These are phyloP conservation scores for Pelargonium myrrhifolium DNA, from an alignment of 441 rosid species.

Conservation along the genomic window DNA sequence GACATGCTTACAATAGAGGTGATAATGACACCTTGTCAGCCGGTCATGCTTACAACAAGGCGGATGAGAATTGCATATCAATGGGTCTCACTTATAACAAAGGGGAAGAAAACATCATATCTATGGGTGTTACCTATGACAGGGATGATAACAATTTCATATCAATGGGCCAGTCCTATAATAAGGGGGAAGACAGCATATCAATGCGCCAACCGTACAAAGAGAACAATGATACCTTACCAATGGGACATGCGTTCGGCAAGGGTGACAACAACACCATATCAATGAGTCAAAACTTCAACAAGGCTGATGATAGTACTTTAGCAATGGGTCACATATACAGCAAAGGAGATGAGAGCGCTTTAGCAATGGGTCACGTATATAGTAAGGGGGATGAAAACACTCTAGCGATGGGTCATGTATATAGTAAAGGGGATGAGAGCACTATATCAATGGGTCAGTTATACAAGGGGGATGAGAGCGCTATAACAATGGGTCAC, in stretches of 20 bases:
- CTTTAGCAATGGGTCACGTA: conserved; percentile 36
- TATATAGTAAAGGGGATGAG: conserved; percentile 41
- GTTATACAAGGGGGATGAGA: conserved; percentile 31
- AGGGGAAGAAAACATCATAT: conserved; percentile 22
- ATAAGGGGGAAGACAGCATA: conserved; percentile 37
- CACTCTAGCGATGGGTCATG: conserved; percentile 27
- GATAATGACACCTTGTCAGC: conserved; percentile 30
- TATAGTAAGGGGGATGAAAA: conserved; percentile 34
- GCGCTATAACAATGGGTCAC: conserved; percentile 34
- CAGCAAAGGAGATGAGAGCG: conserved; percentile 30
- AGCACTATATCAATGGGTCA: conserved; percentile 28
- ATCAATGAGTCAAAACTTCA: conserved; percentile 33
- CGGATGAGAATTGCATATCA: conserved; percentile 22
- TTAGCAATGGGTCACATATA: conserved; percentile 32
- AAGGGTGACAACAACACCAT: conserved; percentile 29
- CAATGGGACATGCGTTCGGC: conserved; percentile 48
- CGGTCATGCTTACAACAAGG: conserved; percentile 25
- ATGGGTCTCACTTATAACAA: conserved; percentile 26
- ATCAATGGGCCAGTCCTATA: conserved; percentile 42
- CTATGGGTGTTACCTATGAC: conserved; percentile 26
- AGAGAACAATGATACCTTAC: conserved; percentile 32
- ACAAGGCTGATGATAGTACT: conserved; percentile 31
- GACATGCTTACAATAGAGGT: conserved; percentile 31
- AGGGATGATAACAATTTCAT: conserved; percentile 39
- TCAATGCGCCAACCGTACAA: conserved; percentile 34